A percentile compares a stretch with the other conserved stretches of the same genome.
Evolutionary conservation across 768 basidiomycete genomes (phyloP).

Genomic region (Dacryopinax spathularia): DNA sequence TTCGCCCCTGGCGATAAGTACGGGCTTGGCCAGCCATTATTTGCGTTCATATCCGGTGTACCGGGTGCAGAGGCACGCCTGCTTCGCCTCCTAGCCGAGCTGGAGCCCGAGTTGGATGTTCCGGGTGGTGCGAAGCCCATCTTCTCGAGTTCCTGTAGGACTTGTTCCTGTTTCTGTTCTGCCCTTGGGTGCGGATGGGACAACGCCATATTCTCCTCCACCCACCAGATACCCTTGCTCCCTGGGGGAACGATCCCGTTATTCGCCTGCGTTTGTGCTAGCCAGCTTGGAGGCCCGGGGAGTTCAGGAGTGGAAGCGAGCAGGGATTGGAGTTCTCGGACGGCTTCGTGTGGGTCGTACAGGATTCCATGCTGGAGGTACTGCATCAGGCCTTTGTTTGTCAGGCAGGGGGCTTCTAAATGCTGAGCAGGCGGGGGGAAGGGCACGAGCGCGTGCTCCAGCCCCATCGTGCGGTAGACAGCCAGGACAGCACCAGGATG

Average conservation of each 20-base stretch:
- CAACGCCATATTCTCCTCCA: slow-evolving; percentile 1
- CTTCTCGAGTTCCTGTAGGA: not conserved
- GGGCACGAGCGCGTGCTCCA: not conserved
- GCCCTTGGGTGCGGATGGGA: not conserved
- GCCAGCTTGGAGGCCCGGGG: not conserved
- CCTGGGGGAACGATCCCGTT: not conserved
- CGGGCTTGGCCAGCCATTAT: not conserved
- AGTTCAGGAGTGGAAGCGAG: not conserved
- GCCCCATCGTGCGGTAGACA: not conserved
- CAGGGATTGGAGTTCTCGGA: not conserved
- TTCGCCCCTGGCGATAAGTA: not conserved
- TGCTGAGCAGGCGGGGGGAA: not conserved
- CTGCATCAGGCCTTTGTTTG: not conserved
- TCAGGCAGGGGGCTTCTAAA: not conserved
- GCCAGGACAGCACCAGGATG: not conserved
- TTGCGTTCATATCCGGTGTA: not conserved
- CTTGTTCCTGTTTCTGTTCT: not conserved
- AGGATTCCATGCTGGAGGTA: slow-evolving; percentile 2
- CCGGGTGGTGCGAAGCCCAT: too few relatives aligned
- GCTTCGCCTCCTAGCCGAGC: not conserved
- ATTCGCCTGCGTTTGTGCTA: not conserved
- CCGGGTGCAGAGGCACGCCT: not conserved
- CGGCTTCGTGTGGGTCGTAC: not conserved
- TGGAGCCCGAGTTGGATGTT: not conserved
- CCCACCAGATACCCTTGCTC: not conserved